A percentile compares a stretch with the other conserved stretches of the same genome.
Evolutionary conservation across 1,284 basidiomycete genomes (phyloP).

Genomic region (Pascua guehoae): DNA sequence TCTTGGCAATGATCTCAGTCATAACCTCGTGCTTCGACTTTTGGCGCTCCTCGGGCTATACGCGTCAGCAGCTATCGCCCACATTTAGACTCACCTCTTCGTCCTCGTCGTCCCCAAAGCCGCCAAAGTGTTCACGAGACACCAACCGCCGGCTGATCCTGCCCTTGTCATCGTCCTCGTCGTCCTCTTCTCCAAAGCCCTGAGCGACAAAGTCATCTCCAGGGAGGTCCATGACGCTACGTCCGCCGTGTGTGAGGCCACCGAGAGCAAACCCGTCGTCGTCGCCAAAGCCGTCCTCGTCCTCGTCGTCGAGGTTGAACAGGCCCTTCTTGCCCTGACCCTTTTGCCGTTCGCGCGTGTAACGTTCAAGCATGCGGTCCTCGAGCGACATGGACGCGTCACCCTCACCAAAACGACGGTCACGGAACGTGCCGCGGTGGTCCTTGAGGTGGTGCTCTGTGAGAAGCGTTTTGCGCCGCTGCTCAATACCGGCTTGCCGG

Average conservation of each 20-base stretch:
- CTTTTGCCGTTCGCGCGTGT: constrained; percentile 74
- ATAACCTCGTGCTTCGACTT: constrained; percentile 95
- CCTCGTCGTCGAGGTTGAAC: constrained; percentile 76
- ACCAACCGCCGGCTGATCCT: constrained; percentile 67
- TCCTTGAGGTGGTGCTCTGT: constrained; percentile 73
- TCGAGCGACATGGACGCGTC: constrained; percentile 86
- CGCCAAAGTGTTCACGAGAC: constrained; percentile 73
- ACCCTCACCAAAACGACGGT: constrained; percentile 94
- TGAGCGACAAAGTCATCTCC: constrained; percentile 79
- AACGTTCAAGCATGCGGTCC: constrained; percentile 95
- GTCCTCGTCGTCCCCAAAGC: constrained; percentile 64
- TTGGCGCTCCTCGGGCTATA: constrained; percentile 56
- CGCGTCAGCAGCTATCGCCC: neutral
- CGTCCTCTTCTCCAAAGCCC: constrained; percentile 69
- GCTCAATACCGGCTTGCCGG: constrained; percentile 81
- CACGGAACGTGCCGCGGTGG: constrained; percentile 82
- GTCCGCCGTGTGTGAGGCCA: constrained; percentile 85
- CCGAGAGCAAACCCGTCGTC: constrained; percentile 41
- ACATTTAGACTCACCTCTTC: constrained; percentile 42
- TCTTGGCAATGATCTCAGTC: constrained; percentile 96
- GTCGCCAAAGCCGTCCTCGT: constrained; percentile 64
- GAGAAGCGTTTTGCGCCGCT: constrained; percentile 82
- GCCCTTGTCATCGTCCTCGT: constrained; percentile 65
- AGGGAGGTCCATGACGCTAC: constrained; percentile 65
- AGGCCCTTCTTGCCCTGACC: constrained; percentile 66